A percentile compares a stretch with the other conserved stretches of the same genome.
These are phyloP conservation scores for Leccinum longicurvipes DNA, from an alignment of 768 basidiomycete genomes.

Conservation along the genomic window DNA sequence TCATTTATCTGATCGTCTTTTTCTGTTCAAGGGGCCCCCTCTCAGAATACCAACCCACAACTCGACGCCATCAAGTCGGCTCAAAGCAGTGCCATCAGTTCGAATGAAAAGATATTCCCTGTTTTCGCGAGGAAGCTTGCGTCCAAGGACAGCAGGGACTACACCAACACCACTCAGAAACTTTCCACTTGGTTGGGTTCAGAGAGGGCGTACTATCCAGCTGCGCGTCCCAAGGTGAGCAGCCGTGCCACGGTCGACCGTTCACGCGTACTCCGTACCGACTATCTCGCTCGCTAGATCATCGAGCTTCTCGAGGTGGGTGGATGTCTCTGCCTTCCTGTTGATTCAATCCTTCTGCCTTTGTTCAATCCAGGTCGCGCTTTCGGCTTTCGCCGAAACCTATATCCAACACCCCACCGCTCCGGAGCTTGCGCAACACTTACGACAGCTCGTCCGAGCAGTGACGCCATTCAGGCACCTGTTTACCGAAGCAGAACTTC, in stretches of 20 bases:
- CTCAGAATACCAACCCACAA: neutral
- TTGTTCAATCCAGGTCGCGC: conserved; percentile 21
- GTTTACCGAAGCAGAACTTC: conserved; percentile 24
- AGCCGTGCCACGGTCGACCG: neutral
- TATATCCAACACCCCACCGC: conserved; percentile 3
- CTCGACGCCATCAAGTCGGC: conserved; percentile 14
- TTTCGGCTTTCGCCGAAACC: conserved; percentile 11
- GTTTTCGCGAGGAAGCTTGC: conserved; percentile 33
- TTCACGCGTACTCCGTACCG: neutral
- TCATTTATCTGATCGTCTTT: neutral
- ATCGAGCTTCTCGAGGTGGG: conserved; percentile 47
- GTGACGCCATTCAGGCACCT: conserved; percentile 18
- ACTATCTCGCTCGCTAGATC: conserved; percentile 37
- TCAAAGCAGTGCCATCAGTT: conserved; percentile 17
- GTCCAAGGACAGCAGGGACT: conserved; percentile 26
- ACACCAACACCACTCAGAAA: conserved; percentile 29
- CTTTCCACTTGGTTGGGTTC: conserved; percentile 44
- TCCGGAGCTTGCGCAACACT: conserved; percentile 3
- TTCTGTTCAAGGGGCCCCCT: conserved; percentile 6
- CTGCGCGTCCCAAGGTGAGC: conserved; percentile 47
- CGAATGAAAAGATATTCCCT: conserved; percentile 38
- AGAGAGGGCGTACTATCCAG: conserved; percentile 50
- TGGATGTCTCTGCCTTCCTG: neutral
- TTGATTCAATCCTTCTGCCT: neutral
- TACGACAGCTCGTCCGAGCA: conserved; percentile 19